Evolutionary conservation across 2,329 filamentous ascomycete genomes (phyloP).

Genomic region (Cercospora canescens): DNA sequence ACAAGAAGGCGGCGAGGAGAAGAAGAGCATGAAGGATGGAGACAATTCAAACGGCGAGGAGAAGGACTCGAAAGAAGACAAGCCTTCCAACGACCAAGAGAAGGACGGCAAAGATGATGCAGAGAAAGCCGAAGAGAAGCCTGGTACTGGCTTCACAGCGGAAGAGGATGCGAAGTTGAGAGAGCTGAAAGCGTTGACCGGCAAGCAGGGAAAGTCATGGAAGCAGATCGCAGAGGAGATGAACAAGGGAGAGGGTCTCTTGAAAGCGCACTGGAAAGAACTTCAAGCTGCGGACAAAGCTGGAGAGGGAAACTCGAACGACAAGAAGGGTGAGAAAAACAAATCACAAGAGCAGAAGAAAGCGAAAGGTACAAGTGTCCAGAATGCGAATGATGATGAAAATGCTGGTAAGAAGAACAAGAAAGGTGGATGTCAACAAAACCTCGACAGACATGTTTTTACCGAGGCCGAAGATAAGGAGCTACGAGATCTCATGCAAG

Average conservation of each 20-base stretch:
- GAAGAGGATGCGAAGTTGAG: conserved; percentile 44
- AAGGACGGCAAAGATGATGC: conserved; percentile 16
- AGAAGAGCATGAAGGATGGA: background rate
- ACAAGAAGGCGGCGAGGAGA: background rate
- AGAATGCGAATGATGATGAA: background rate
- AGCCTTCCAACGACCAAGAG: conserved; percentile 10
- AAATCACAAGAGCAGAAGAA: conserved; percentile 1
- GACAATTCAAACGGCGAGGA: conserved; percentile 3
- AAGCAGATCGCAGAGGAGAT: conserved; percentile 17
- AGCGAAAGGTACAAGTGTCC: conserved; percentile 3
- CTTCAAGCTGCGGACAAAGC: conserved; percentile 14
- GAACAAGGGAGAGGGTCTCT: background rate
- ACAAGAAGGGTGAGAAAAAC: background rate
- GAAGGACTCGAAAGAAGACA: conserved; percentile 8
- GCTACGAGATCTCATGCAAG: conserved; percentile 16
- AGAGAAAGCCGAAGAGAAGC: background rate
- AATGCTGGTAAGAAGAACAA: background rate
- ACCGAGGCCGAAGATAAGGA: conserved; percentile 22
- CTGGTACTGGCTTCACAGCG: conserved; percentile 26
- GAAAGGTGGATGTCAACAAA: background rate
- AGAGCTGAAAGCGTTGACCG: conserved; percentile 14
- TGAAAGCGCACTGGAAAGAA: conserved; percentile 15
- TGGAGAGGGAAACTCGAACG: conserved; percentile 1
- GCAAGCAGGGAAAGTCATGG: conserved; percentile 15
- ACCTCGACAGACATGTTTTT: conserved; percentile 13